phyloP scores from a whole-genome alignment of 306 rosid species.

The Acacia melanoxylon region DNA sequence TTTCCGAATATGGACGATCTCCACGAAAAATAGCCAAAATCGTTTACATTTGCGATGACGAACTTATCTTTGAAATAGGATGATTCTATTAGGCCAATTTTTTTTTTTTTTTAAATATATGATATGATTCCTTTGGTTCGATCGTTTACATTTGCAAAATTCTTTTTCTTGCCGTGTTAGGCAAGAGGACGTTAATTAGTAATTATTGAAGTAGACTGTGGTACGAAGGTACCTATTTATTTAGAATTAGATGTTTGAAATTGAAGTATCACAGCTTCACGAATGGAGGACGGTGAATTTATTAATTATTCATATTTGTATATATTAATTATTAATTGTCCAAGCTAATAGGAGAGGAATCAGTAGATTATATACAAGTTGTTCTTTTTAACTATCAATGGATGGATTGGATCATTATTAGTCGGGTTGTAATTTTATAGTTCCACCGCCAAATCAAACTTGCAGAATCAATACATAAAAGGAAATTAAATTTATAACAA shows the following conservation, averaged over 20 bases:
- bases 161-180: not conserved
- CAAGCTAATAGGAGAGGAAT: not conserved
- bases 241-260: not conserved
- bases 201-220: not conserved
- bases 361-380: not conserved
- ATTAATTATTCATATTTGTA: not conserved
- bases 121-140: not conserved
- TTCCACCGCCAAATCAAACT: not conserved
- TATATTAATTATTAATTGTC: not conserved
- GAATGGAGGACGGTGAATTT: not conserved
- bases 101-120: no score
- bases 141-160: not conserved
- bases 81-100: not conserved
- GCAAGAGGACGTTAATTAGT: not conserved
- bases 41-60: slow-evolving; percentile 18
- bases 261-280: not conserved
- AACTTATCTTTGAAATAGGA: not conserved
- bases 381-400: not conserved
- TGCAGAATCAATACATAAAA: not conserved
- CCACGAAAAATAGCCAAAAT: not conserved
- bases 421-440: not conserved
- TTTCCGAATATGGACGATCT: not conserved
- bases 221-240: not conserved
- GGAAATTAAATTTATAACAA: not conserved
- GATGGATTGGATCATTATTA: not conserved